Evolutionary conservation across 768 basidiomycete species (phyloP).

Genomic region (Auricularia cornea): DNA sequence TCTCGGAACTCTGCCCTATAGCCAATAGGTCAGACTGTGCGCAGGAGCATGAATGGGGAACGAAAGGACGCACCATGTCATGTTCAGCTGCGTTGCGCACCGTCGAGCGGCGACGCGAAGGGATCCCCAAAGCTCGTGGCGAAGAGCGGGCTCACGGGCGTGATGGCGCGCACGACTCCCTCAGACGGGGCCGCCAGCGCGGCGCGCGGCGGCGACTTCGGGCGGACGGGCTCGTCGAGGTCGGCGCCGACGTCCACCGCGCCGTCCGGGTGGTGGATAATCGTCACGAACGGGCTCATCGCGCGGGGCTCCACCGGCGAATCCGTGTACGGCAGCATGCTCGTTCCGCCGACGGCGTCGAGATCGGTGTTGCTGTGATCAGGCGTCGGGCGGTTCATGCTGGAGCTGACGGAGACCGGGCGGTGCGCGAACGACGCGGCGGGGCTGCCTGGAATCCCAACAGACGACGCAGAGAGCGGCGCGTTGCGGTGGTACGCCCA

Average conservation of each 20-base stretch:
- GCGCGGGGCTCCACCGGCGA: neutral
- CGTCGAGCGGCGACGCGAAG: neutral
- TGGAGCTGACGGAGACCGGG: neutral
- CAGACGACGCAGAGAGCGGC: neutral
- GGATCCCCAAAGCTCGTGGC: neutral
- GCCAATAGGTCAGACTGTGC: too few species aligned
- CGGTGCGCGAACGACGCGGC: neutral
- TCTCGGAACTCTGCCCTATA: too few species aligned
- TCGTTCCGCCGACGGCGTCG: neutral
- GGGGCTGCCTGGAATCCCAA: neutral
- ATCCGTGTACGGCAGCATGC: neutral
- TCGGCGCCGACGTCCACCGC: neutral
- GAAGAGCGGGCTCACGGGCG: neutral
- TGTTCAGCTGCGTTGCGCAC: neutral
- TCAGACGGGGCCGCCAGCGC: neutral
- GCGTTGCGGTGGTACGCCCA: neutral
- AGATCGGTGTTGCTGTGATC: neutral
- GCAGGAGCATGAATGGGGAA: too few species aligned
- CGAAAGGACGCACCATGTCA: too few species aligned
- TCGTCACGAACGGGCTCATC: neutral
- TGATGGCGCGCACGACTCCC: neutral
- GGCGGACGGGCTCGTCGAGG: neutral
- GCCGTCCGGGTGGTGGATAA: neutral
- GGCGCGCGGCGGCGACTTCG: neutral
- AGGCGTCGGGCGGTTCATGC: neutral